Base-by-base conservation (phyloP, 805 yeast genomes). In the Candida pseudoglaebosa region DNA sequence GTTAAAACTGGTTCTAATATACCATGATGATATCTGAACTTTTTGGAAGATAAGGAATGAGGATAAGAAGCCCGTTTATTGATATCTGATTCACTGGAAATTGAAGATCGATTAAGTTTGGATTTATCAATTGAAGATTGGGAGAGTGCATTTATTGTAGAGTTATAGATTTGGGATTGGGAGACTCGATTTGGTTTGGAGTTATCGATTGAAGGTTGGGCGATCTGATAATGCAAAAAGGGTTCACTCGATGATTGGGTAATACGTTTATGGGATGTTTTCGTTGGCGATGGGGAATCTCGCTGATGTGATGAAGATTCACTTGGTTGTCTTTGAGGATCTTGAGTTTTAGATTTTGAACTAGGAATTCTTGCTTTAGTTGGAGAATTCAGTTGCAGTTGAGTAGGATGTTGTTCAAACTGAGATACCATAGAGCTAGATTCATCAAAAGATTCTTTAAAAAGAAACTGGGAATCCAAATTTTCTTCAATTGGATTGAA, bases 391-490 rank as follows among this genome's bases (percentile, higher is more conserved):
- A 28, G 31, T 15, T 28, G 8, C 26, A 32, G 20, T 24, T 10
- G 20, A 13, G 17, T 21, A 15, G 14, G 8, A 12, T 24, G 16
- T 18, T 26, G 22, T 9, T 19, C 24, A 14, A 42, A 26, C 18
- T 26, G 15, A 4, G 31, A 20, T 7, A 16, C 29, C n/a, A 32
- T 28, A 19, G 22, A 6, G 12, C 14, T 29, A 13, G 24, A 31
- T 16, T 49, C 62, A 37, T 61, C 62, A 37, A 59, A 59, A 26
- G 55, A 53, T 39, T 62, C 68, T 34, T 47, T 46, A 37, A 61
- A 62, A 3, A 60, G 36, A 41, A 57, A 57, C 15, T 24, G 38
- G 52, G 20, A 32, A 59, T 15, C 57, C 64, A 3, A 59, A 50
- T 22, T 52, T 40, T 17, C 36, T 28, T n/a, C 18, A 6, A 24